phyloP scores from a whole-genome alignment of 768 basidiomycete genomes.

The Rhizopogon roseolus region DNA sequence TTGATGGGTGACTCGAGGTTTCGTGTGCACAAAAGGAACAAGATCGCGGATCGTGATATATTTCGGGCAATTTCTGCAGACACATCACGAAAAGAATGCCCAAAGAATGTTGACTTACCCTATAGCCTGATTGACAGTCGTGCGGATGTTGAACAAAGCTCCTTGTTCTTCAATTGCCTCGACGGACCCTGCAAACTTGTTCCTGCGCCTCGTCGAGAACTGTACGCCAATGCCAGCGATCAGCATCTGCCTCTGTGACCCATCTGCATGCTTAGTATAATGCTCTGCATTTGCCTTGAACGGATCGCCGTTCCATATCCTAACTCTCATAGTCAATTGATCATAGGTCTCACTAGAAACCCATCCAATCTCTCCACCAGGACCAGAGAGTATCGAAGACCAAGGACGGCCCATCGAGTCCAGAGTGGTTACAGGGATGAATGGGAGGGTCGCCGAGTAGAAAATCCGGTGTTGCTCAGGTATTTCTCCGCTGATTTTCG shows the following conservation, averaged over 20 bases:
- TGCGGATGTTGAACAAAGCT: conserved; percentile 29
- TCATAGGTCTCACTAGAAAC: conserved; percentile 29
- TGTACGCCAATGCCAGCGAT: conserved; percentile 62
- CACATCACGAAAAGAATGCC: neutral
- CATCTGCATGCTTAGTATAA: conserved; percentile 6
- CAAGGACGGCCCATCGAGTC: conserved; percentile 51
- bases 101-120: conserved; percentile 37
- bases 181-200: conserved; percentile 58
- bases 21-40: conserved; percentile 33
- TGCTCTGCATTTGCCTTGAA: conserved; percentile 15
- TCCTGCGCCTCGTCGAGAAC: conserved; percentile 51
- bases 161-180: conserved; percentile 26
- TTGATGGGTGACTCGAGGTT: conserved; percentile 35
- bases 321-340: conserved; percentile 33
- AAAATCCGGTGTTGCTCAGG: conserved; percentile 46
- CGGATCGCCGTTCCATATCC: conserved; percentile 55
- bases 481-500: conserved; percentile 40
- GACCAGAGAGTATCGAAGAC: conserved; percentile 49
- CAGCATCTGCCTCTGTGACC: conserved; percentile 23
- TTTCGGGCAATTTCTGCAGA: conserved; percentile 61
- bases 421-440: conserved; percentile 53
- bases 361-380: conserved; percentile 43
- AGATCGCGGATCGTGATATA: conserved; percentile 59
- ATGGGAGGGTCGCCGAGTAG: conserved; percentile 43
- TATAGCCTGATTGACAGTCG: conserved; percentile 48